Conservation (phyloP, 768 basidiomycete genomes). For the Tylopilus subfusipes region DNA sequence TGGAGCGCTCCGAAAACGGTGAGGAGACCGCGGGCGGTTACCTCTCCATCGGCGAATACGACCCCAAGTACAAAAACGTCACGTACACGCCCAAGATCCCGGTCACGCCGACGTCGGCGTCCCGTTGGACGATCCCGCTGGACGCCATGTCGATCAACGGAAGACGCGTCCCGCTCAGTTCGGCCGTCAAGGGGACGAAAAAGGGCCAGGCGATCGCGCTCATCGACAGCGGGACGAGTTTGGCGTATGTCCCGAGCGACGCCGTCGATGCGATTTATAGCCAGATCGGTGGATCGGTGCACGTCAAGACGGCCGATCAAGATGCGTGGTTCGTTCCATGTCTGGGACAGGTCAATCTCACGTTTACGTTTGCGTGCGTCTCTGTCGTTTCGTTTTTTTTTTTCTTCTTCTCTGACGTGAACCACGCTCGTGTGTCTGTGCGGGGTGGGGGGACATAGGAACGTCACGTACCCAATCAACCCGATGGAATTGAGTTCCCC, state of each 20-base stretch:
- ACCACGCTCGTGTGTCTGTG: no score
- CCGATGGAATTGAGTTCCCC: conserved; percentile 42
- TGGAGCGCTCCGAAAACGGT: conserved; percentile 39
- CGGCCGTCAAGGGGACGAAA: conserved; percentile 31
- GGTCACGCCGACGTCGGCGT: conserved; percentile 33
- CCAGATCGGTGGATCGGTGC: conserved; percentile 35
- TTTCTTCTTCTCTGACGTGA: not conserved
- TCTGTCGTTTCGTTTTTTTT: no score
- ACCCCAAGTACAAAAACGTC: conserved; percentile 32
- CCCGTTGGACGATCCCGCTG: conserved; percentile 43
- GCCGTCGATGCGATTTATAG: conserved; percentile 40
- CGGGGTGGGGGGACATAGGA: conserved; percentile 15
- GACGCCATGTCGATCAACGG: conserved; percentile 38
- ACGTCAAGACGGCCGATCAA: conserved; percentile 25
- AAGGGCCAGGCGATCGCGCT: conserved; percentile 34
- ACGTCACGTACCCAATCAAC: conserved; percentile 37
- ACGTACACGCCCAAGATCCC: conserved; percentile 30
- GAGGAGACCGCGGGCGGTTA: conserved; percentile 40
- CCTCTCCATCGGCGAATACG: conserved; percentile 43
- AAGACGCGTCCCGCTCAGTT: conserved; percentile 23
- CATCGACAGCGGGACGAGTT: conserved; percentile 44
- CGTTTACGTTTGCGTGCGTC: conserved; percentile 21
- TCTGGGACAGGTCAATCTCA: conserved; percentile 28
- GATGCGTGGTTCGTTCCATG: conserved; percentile 39
- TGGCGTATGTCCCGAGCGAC: conserved; percentile 33